Evolutionary conservation across 768 basidiomycete genomes (phyloP).

Genomic region (Mycena galopus): DNA sequence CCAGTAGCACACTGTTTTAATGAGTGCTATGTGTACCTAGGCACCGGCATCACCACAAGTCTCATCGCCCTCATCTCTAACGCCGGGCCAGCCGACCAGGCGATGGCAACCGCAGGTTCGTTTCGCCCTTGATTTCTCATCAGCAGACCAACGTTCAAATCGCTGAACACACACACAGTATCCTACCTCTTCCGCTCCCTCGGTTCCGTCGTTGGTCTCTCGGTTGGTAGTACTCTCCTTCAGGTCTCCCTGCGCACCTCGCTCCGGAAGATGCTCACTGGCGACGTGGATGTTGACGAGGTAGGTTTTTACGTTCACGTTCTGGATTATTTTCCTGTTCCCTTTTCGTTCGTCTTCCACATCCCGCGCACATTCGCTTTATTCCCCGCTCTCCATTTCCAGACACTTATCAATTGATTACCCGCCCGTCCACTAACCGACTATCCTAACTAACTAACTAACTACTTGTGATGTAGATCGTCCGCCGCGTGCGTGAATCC

Average conservation of each 20-base stretch:
- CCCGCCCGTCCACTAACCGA: constrained; percentile 1
- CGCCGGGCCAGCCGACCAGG: constrained; percentile 71
- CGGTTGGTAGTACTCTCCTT: constrained; percentile 68
- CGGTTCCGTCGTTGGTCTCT: constrained; percentile 69
- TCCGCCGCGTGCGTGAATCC: constrained; percentile 63
- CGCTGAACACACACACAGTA: constrained; percentile 49
- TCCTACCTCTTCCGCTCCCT: constrained; percentile 78
- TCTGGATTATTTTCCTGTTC: neutral
- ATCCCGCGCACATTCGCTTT: neutral
- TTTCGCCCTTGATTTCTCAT: neutral
- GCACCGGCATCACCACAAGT: constrained; percentile 66
- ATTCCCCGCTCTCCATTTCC: no score
- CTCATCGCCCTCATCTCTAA: constrained; percentile 74
- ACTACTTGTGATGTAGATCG: constrained; percentile 51
- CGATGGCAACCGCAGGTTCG: constrained; percentile 73
- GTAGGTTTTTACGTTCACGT: constrained; percentile 47
- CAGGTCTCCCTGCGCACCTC: constrained; percentile 62
- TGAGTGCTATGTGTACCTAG: constrained; percentile 42
- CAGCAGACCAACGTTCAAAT: no score
- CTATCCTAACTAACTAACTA: neutral
- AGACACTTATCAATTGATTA: neutral
- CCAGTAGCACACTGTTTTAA: no score
- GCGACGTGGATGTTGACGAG: constrained; percentile 61
- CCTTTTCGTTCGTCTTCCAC: neutral
- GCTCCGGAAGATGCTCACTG: constrained; percentile 54